Evolutionary conservation across 23 red algal species (phyloP).

Genomic region (Cyanidioschyzon merolae): DNA sequence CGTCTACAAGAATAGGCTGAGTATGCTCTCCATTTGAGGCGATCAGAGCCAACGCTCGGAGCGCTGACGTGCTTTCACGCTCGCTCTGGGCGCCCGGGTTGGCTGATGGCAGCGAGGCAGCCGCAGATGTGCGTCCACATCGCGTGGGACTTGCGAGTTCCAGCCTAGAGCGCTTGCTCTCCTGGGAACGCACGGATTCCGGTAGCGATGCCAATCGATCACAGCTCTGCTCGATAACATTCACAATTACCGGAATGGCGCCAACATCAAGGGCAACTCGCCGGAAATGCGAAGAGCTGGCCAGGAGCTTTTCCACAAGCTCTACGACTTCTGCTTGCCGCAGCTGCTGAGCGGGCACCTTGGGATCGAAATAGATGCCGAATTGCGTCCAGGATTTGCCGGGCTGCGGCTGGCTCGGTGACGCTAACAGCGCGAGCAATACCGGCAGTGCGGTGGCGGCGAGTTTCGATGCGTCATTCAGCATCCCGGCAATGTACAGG

Average conservation of each 20-base stretch:
- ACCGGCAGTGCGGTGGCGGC: not conserved
- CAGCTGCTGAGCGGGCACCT: not conserved
- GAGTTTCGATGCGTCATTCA: not conserved
- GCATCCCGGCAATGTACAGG: not conserved
- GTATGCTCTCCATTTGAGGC: not conserved
- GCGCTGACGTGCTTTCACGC: not conserved
- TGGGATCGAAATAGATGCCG: not conserved
- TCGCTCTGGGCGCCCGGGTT: too few relatives aligned
- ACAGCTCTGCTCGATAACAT: not conserved
- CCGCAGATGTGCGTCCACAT: too few relatives aligned
- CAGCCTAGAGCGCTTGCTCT: not conserved
- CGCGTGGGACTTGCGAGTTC: not conserved
- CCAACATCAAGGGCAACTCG: not conserved
- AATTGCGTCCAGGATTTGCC: not conserved
- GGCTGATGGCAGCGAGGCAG: too few relatives aligned
- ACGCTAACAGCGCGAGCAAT: not conserved
- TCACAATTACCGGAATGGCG: not conserved
- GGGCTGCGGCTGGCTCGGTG: not conserved
- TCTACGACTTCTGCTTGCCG: not conserved
- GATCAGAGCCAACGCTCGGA: not conserved
- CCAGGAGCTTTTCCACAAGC: not conserved
- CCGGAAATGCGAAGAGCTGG: not conserved
- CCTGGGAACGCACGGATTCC: not conserved
- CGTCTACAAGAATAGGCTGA: not conserved
- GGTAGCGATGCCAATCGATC: not conserved